Evolutionary conservation across 2,329 filamentous ascomycete genomes (phyloP), one percentile per base, ranked within the genome.

Genomic region (Phyllosticta capitalensis): DNA sequence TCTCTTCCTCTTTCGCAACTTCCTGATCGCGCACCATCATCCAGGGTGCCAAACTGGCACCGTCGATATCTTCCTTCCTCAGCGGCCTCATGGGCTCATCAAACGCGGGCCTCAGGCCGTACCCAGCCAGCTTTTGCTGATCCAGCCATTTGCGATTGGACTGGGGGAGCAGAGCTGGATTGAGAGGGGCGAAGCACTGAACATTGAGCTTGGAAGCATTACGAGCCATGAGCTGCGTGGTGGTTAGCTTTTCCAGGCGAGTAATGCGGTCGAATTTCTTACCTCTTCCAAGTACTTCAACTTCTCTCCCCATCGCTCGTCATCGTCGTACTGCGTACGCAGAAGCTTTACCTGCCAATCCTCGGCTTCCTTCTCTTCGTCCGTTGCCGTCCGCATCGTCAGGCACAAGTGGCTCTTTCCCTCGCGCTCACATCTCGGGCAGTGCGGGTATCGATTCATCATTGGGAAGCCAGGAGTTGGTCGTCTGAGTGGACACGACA

Each of bases 321-420:
- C 38, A n/a, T 45, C 38, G n/a, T 45, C 38, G 38, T 19, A 14
- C 38, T n/a, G 38, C 38, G 38, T 45, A 14, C 38, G 38, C 38
- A 45, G 2, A n/a, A 45, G 38, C 38, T 45, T 45, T 12, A 45
- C 38, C 38, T 45, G 38, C 38, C 38, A 45, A 45, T 45, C 38
- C n/a, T 6, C 38, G 7, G 38, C 38, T 5, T n/a, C n/a, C 38
- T 45, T 45, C 52, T 60, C 58, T 9, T 38, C 45, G 3, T 17
- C 22, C 12, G 54, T 55, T n/a, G 52, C 49, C n/a, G 21, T 26
- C 45, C 58, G 53, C 48, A 51, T 52, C 19, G 51, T 53, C 19
- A 60, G 53, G 45, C 58, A 60, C 19, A 9, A 14, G 58, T 60
- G 52, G 4, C 52, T 49, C 4, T 60, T 26, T 28, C 58, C 58